Evolutionary conservation across 2,329 filamentous ascomycete species (phyloP).

Genomic region (Gaeumannomyces tritici): DNA sequence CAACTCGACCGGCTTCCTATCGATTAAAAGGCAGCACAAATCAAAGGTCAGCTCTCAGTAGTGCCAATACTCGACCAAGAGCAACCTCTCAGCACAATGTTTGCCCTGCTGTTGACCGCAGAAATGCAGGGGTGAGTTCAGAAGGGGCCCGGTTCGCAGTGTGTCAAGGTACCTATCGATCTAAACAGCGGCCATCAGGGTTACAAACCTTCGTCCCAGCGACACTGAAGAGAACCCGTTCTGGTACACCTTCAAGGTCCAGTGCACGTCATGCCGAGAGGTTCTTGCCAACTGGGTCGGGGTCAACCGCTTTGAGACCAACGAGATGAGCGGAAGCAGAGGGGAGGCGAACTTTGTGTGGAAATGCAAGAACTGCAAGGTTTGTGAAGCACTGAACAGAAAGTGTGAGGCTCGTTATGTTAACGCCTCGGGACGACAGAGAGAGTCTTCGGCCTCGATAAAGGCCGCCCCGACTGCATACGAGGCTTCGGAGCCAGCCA

Average conservation of each 20-base stretch:
- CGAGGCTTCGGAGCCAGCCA: slow-evolving; percentile 60
- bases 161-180: not conserved
- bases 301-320: slow-evolving; percentile 80
- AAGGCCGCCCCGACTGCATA: slow-evolving; percentile 65
- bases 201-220: slow-evolving; percentile 78
- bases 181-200: slow-evolving; percentile 38
- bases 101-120: slow-evolving; percentile 55
- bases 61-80: not conserved
- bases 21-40: not conserved
- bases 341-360: slow-evolving; percentile 99
- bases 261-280: slow-evolving; percentile 96
- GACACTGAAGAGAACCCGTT: slow-evolving; percentile 78
- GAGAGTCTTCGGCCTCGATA: slow-evolving; percentile 80
- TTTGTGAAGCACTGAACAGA: slow-evolving; percentile 20
- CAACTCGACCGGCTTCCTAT: too few relatives aligned
- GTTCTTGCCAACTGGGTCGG: slow-evolving; percentile 78
- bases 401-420: not conserved
- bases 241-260: slow-evolving; percentile 95
- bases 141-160: not conserved
- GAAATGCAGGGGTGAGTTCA: slow-evolving; percentile 56
- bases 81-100: slow-evolving; percentile 38
- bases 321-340: slow-evolving; percentile 84
- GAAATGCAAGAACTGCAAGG: slow-evolving; percentile 98
- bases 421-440: slow-evolving; percentile 30
- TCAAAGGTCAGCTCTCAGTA: not conserved